Conservation (phyloP, 305 asterid genomes). For the Rubia peregrina region DNA sequence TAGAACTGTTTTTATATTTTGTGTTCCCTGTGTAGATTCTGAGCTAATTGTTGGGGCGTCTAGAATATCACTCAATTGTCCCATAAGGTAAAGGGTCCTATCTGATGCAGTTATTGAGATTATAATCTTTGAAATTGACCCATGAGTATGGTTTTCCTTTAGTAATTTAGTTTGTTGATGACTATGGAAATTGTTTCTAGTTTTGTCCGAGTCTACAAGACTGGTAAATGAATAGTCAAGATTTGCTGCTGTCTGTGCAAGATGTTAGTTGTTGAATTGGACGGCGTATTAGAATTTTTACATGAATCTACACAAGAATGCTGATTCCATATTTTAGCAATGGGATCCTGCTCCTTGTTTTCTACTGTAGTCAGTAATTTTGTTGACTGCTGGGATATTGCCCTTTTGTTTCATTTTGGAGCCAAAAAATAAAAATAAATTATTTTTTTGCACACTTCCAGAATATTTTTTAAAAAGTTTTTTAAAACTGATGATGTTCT, state of each 20-base stretch:
- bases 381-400: background rate
- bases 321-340: background rate
- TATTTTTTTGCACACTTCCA: background rate
- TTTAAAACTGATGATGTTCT: background rate
- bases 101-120: slow-evolving; percentile 7
- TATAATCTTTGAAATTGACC: background rate
- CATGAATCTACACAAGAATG: no score
- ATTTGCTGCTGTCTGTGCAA: slow-evolving; percentile 4
- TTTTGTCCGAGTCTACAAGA: background rate
- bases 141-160: background rate
- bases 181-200: background rate
- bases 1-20: background rate
- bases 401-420: background rate
- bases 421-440: background rate
- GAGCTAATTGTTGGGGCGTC: slow-evolving; percentile 75
- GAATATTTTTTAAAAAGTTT: no score
- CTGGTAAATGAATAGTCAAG: background rate
- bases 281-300: background rate
- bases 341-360: background rate
- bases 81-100: slow-evolving; percentile 52
- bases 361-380: background rate
- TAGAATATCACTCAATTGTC: slow-evolving; percentile 69
- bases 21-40: slow-evolving; percentile 39
- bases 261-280: background rate
- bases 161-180: background rate